Evolutionary conservation across 2,329 filamentous ascomycete species (phyloP), one percentile per base, ranked within the genome.

Genomic region (Nannizziopsis barbatae): DNA sequence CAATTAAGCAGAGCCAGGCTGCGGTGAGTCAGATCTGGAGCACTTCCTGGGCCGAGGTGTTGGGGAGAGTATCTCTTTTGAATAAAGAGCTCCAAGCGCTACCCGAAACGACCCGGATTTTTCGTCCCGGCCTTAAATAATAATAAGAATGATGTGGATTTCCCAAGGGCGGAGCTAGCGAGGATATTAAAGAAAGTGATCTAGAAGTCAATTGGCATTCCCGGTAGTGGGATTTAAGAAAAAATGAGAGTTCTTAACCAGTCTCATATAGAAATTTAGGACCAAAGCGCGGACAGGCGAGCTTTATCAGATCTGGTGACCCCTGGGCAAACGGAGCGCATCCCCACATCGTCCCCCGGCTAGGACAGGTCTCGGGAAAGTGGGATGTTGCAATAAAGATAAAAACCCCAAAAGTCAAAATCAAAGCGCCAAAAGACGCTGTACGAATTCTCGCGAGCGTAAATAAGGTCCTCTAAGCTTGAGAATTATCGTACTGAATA

Each of bases 341-440:
- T 44, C 47, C 47, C 47, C 47, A 49, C 47, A 49, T 44, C 12
- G 47, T 33, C 33, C 22, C n/a, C 40, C 40, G 47, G 47, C 38
- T 47, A 47, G 45, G 45, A 38, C 35, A 47, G 45, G 45, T 39
- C 22, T 36, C 17, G 32, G 38, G 27, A 42, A 42, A 27, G 45
- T 42, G 38, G 38, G 37, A 47, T 47, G 38, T 47, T 36, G 38
- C 45, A 47, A n/a, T 42, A 18, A 37, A 30, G 14, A 30, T 6
- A 35, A 46, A 46, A 15, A 27, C 22, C 22, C 37, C 30, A 15
- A 47, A 47, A 42, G 38, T 42, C 45, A 47, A 42, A 47, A n/a
- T 35, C 30, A 38, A 47, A 36, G 39, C 44, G 15, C 37, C 38
- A 36, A 30, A 20, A 35, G 17, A 27, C 17, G 36, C 41, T 27